Evolutionary conservation across 148 eudicot genomes (phyloP).

Genomic region (Vaccinium vitisidaea): DNA sequence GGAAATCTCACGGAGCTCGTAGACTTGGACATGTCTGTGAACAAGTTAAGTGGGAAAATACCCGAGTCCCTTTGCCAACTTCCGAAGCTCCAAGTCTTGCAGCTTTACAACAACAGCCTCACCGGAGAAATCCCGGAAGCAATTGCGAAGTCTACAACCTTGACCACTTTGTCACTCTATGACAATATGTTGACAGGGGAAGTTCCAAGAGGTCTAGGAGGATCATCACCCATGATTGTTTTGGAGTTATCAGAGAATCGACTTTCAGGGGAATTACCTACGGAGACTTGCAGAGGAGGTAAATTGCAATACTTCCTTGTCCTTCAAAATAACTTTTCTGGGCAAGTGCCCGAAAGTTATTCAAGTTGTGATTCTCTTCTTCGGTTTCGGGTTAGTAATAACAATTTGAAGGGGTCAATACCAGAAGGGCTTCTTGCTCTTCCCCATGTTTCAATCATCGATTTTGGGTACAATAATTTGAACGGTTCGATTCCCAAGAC

Average conservation of each 20-base stretch:
- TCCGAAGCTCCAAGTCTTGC: constrained; percentile 55
- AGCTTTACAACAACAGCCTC: constrained; percentile 84
- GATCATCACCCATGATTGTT: constrained; percentile 42
- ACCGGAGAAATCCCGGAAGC: constrained; percentile 57
- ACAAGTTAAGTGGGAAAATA: constrained; percentile 54
- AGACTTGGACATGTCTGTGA: constrained; percentile 74
- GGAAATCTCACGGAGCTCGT: constrained; percentile 63
- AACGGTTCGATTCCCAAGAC: constrained; percentile 49
- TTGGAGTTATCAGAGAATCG: constrained; percentile 72
- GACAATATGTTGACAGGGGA: constrained; percentile 67
- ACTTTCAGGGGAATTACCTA: constrained; percentile 57
- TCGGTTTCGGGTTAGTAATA: constrained; percentile 74
- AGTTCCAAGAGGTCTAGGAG: constrained; percentile 68
- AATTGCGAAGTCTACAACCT: constrained; percentile 50
- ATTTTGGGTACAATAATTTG: constrained; percentile 57
- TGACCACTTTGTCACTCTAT: constrained; percentile 61
- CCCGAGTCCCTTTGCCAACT: constrained; percentile 60
- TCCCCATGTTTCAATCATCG: constrained; percentile 72
- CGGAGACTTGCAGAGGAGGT: constrained; percentile 61
- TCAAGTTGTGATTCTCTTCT: constrained; percentile 56
- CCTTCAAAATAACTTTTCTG: constrained; percentile 55
- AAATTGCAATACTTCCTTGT: constrained; percentile 64
- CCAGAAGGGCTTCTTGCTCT: constrained; percentile 63
- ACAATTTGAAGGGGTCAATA: constrained; percentile 50
- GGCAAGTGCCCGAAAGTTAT: constrained; percentile 60